Conservation (phyloP, 23 red algal genomes). For the Gracilaria gracilis region DNA sequence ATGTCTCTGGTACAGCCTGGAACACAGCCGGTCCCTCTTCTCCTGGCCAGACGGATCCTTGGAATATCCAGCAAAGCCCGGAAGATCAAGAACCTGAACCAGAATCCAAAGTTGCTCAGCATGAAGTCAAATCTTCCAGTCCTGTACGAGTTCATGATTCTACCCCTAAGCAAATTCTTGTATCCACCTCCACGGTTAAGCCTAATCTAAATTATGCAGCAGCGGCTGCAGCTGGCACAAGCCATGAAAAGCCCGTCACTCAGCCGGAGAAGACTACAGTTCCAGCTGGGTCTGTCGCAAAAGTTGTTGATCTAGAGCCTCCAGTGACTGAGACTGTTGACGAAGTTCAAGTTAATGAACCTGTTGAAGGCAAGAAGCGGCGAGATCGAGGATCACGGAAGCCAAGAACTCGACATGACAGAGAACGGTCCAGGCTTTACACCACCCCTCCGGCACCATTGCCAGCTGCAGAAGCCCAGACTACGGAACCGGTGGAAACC, state of each 20-base stretch:
- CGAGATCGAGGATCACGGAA: conserved; percentile 43
- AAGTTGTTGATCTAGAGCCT: conserved; percentile 8
- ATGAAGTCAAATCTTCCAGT: conserved; percentile 22
- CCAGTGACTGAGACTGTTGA: not conserved
- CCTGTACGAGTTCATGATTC: conserved; percentile 22
- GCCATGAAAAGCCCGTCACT: conserved; percentile 55
- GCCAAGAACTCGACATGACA: conserved; percentile 32
- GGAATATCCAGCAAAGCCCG: not conserved
- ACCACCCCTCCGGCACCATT: not conserved
- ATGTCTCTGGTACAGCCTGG: not conserved
- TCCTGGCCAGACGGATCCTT: not conserved
- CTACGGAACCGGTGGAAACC: conserved; percentile 10
- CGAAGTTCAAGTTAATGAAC: not conserved
- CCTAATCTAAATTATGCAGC: conserved; percentile 74
- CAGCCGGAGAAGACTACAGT: not conserved
- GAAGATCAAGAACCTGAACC: conserved; percentile 31
- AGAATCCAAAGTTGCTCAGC: not conserved
- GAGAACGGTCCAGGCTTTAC: conserved; percentile 39
- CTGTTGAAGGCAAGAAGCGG: conserved; percentile 32
- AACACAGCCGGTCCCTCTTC: not conserved
- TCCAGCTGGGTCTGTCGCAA: not conserved
- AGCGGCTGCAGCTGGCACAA: conserved; percentile 65
- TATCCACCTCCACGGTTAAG: conserved; percentile 8
- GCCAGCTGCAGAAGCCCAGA: conserved; percentile 12
- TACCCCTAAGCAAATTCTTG: not conserved